phyloP scores from a whole-genome alignment of 305 asterid genomes.

The Ajuga reptans region DNA sequence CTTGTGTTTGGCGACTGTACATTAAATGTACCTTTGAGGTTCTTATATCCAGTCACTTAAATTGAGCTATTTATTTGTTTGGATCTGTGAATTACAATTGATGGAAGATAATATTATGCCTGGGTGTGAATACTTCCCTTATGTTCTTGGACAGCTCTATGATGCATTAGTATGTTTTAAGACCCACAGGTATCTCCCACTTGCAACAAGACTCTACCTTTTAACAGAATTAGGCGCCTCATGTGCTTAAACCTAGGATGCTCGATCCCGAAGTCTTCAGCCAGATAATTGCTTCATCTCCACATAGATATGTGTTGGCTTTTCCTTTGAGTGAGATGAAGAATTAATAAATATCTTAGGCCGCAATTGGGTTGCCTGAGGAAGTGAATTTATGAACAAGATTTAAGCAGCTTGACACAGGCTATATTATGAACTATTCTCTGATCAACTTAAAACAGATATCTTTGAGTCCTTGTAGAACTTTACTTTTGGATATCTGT shows the following conservation, averaged over 20 bases:
- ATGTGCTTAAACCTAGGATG: background rate
- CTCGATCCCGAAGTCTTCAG: background rate
- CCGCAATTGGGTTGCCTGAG: background rate
- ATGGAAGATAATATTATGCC: background rate
- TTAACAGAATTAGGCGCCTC: background rate
- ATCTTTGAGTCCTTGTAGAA: background rate
- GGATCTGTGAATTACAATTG: constrained; percentile 2
- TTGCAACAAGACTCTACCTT: background rate
- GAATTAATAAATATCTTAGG: background rate
- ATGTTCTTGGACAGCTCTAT: background rate
- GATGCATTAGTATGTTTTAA: background rate
- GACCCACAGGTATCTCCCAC: background rate
- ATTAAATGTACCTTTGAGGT: background rate
- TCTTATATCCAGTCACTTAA: constrained; percentile 7
- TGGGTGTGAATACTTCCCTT: background rate
- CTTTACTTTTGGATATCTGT: background rate
- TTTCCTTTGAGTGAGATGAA: background rate
- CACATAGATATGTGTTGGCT: background rate
- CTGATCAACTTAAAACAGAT: background rate
- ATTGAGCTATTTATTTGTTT: constrained; percentile 2
- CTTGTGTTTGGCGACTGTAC: background rate
- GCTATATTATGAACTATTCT: background rate
- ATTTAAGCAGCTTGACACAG: background rate
- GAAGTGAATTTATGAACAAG: background rate
- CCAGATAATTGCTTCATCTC: background rate